Evolutionary conservation across 1,284 basidiomycete genomes (phyloP).

Genomic region (Ceratobasidium sp.): DNA sequence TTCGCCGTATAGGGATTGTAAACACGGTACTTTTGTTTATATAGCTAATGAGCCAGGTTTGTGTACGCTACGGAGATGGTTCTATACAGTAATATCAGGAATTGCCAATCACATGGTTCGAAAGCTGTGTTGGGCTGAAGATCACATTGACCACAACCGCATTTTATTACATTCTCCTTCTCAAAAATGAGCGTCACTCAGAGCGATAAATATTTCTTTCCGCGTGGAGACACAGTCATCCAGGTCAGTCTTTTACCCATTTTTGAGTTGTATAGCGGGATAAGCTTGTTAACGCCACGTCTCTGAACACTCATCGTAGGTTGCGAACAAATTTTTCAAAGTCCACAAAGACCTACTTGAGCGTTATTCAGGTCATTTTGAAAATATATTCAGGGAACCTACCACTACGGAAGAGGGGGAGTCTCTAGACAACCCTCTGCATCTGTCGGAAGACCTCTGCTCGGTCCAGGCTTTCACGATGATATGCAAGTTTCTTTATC

Average conservation of each 20-base stretch:
- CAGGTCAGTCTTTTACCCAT: background rate
- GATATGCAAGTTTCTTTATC: slow-evolving; percentile 15
- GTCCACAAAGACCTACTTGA: background rate
- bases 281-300: too few relatives aligned
- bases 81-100: too few relatives aligned
- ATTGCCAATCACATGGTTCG: too few relatives aligned
- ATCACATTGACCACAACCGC: too few relatives aligned
- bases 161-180: too few relatives aligned
- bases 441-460: background rate
- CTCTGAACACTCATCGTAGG: background rate
- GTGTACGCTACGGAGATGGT: too few relatives aligned
- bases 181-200: background rate
- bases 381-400: background rate
- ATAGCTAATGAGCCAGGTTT: too few relatives aligned
- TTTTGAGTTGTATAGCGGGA: too few relatives aligned
- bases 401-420: background rate
- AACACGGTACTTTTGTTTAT: too few relatives aligned
- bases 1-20: too few relatives aligned
- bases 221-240: background rate
- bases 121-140: too few relatives aligned
- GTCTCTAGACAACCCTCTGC: background rate
- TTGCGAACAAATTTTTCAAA: background rate
- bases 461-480: background rate
- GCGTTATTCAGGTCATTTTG: background rate
- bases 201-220: slow-evolving; percentile 10